phyloP scores from a whole-genome alignment of 495 filamentous ascomycete genomes.

The Aspergillus diversus region DNA sequence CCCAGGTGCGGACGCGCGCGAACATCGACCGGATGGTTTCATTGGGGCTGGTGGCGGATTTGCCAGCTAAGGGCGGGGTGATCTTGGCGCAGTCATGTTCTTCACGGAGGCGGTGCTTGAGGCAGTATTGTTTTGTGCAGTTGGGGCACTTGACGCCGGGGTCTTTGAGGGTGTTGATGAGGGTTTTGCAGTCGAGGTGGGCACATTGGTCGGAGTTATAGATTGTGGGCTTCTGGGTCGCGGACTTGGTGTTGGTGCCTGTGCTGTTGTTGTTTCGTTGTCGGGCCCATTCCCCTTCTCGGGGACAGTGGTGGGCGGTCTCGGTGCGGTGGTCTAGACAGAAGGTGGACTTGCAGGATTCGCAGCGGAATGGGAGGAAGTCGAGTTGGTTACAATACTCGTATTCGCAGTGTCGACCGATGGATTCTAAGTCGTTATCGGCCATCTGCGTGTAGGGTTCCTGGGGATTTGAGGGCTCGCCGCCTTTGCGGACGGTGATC shows the following conservation, averaged over 20 bases:
- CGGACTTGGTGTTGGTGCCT: conserved; percentile 20
- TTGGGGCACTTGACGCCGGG: conserved; percentile 78
- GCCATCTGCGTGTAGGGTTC: conserved; percentile 58
- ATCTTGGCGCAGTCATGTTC: conserved; percentile 83
- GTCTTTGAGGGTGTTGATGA: conserved; percentile 76
- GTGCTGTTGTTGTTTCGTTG: conserved; percentile 50
- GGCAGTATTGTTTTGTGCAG: conserved; percentile 87
- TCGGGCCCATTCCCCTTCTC: conserved; percentile 85
- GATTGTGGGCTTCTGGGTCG: conserved; percentile 54
- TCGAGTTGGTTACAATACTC: conserved; percentile 91
- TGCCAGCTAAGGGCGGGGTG: conserved; percentile 64
- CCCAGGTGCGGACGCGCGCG: conserved; percentile 65
- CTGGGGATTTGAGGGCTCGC: conserved; percentile 6
- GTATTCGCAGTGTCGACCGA: conserved; percentile 91
- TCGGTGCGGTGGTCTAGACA: conserved; percentile 96
- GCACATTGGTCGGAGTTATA: conserved; percentile 74
- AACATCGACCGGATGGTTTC: conserved; percentile 63
- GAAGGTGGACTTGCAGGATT: conserved; percentile 82
- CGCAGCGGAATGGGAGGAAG: conserved; percentile 94
- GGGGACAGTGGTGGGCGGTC: conserved; percentile 75
- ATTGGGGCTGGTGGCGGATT: conserved; percentile 26
- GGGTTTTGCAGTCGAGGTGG: conserved; percentile 75
- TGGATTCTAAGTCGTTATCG: conserved; percentile 73
- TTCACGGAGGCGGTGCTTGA: conserved; percentile 85
- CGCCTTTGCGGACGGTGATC: conserved; percentile 34